phyloP scores from a whole-genome alignment of 306 rosid species.

The Rubus parviflorus region DNA sequence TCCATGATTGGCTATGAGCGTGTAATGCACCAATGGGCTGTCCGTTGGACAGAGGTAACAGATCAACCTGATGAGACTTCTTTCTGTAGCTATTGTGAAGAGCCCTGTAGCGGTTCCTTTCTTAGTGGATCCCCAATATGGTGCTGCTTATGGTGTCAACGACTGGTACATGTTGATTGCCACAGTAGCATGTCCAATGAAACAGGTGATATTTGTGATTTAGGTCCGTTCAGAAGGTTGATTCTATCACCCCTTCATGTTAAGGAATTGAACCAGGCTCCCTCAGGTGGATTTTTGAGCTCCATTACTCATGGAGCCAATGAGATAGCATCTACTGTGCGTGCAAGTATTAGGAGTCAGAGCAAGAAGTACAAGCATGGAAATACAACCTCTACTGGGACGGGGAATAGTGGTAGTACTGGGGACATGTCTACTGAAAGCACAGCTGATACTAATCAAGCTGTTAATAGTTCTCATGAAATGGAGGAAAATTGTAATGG shows the following conservation, averaged over 20 bases:
- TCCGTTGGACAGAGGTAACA: slow-evolving; percentile 85
- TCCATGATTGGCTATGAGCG: slow-evolving; percentile 80
- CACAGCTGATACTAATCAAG: slow-evolving; percentile 56
- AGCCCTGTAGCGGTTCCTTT: slow-evolving; percentile 89
- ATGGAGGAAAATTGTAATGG: slow-evolving; percentile 55
- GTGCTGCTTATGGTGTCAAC: slow-evolving; percentile 98
- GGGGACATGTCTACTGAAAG: slow-evolving; percentile 71
- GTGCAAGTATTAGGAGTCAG: slow-evolving; percentile 87
- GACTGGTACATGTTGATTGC: slow-evolving; percentile 93
- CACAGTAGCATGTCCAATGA: slow-evolving; percentile 77
- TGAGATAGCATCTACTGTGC: slow-evolving; percentile 92
- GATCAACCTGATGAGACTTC: slow-evolving; percentile 84
- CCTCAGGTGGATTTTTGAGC: slow-evolving; percentile 76
- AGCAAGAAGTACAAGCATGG: slow-evolving; percentile 80
- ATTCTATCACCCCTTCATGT: slow-evolving; percentile 80
- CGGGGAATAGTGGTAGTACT: slow-evolving; percentile 58
- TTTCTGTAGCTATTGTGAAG: slow-evolving; percentile 93
- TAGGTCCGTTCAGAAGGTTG: slow-evolving; percentile 87
- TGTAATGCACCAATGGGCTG: slow-evolving; percentile 95
- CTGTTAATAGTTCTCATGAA: slow-evolving; percentile 59
- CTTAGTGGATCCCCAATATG: slow-evolving; percentile 98
- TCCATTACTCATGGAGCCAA: slow-evolving; percentile 95
- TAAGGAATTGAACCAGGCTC: slow-evolving; percentile 55
- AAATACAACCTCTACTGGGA: slow-evolving; percentile 51
- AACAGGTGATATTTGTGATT: slow-evolving; percentile 89